Evolutionary conservation across 1,284 basidiomycete species (phyloP).

Genomic region (Wallemia ichthyophaga): DNA sequence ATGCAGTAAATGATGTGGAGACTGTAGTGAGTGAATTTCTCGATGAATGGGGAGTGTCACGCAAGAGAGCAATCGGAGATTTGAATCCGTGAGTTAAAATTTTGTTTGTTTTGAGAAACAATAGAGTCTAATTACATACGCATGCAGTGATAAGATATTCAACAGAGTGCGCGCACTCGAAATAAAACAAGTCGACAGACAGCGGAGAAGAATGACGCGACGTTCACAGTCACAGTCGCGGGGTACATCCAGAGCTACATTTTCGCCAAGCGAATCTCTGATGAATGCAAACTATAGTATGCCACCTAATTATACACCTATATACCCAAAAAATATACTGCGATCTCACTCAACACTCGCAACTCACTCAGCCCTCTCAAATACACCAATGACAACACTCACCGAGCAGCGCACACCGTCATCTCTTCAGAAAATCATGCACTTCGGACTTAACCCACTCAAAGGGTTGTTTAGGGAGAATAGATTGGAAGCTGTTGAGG

Average conservation of each 20-base stretch:
- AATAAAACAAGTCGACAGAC: background rate
- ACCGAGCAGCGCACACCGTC: no score
- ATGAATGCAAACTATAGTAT: background rate
- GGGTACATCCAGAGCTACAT: background rate
- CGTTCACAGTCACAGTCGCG: background rate
- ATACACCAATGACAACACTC: no score
- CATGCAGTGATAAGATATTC: background rate
- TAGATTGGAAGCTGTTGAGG: no score
- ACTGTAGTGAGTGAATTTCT: background rate
- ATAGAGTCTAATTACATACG: background rate
- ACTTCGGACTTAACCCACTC: background rate
- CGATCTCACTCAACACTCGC: no score
- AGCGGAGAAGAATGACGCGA: background rate
- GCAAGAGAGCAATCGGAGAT: background rate
- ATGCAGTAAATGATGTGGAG: background rate
- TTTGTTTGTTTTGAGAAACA: background rate
- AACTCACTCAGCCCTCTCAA: no score
- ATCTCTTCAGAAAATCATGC: background rate
- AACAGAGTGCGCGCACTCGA: background rate
- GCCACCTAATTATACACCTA: background rate
- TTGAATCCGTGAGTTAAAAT: background rate
- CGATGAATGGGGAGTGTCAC: background rate
- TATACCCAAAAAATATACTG: background rate
- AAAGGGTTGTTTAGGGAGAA: background rate
- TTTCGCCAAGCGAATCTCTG: background rate